Evolutionary conservation across 176 grass and related monocot species (phyloP).

Genomic region (Ensete glaucum): DNA sequence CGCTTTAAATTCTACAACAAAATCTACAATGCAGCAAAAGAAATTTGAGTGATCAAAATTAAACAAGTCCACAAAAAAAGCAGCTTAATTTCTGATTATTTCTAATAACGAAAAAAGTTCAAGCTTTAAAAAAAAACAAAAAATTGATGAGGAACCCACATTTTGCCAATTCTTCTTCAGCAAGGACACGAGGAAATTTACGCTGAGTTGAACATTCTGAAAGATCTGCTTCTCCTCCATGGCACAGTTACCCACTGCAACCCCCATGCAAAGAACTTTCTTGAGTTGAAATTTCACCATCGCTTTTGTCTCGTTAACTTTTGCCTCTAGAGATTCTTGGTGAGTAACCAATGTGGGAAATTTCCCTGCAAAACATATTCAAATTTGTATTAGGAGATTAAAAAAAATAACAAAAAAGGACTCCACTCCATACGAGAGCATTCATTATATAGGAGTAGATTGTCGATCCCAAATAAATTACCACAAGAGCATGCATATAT

Average conservation of each 20-base stretch:
- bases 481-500: too few species aligned
- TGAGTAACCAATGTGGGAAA: not conserved
- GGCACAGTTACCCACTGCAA: not conserved
- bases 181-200: not conserved
- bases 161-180: constrained; percentile 9
- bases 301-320: constrained; percentile 11
- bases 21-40: too few species aligned
- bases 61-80: too few species aligned
- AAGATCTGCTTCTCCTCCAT: constrained; percentile 10
- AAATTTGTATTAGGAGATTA: not conserved
- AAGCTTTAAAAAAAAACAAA: not conserved
- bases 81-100: not conserved
- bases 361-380: not conserved
- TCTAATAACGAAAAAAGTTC: not conserved
- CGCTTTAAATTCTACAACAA: too few species aligned
- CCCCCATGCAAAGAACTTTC: constrained; percentile 5
- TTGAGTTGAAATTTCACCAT: constrained; percentile 11
- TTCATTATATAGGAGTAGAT: too few species aligned
- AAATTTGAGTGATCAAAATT: too few species aligned
- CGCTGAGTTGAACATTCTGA: constrained; percentile 9
- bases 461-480: too few species aligned
- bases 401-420: not conserved
- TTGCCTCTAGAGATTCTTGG: not conserved
- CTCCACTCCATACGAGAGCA: not conserved
- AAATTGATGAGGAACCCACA: not conserved